Base-by-base conservation (phyloP, 2,329 filamentous ascomycete genomes). In the Xylariaceae sp. region DNA sequence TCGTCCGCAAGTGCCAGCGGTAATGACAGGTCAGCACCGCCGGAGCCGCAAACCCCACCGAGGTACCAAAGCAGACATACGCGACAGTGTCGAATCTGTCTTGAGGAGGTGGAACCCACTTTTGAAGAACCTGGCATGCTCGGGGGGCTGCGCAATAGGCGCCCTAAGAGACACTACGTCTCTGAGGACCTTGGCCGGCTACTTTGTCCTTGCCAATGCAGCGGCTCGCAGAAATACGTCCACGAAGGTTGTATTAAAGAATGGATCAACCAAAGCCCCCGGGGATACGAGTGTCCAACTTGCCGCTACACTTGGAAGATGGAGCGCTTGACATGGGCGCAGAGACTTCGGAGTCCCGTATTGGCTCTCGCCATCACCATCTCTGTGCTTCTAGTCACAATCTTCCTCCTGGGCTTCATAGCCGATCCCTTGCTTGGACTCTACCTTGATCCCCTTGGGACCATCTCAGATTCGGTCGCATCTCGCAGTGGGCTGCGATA, bases 371-470 rank as follows among this genome's bases (percentile, higher is more conserved):
- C 62, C 1, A 64, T 96, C 47, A 95, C 90, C 1, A 46, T 85
- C 3, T 31, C 68, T 14, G 82, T 94, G 42, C 73, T 95, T 44
- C 37, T 87, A 22, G 41, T 79, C 27, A 72, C 80, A 32, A 70
- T 94, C 17, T 96, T 94, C 52, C 24, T 85, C 1, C 75, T 96
- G 36, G 92, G 92, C 26, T 96, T 95, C 51, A 63, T 96, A 45
- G 90, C 89, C 39, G 89, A 96, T 58, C 89, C 89, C 2, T 86
- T 96, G 39, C 81, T 96, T 57, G 85, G 88, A 48, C 64, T 94
- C 18, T 94, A 90, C 66, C 63, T 90, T 35, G 87, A 94, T 52
- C 88, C 88, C 0, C 61, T 77, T 36, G 76, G 78, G 32, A 76
- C 75, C 9, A 65, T 82, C 31, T 56, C 63, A 21, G 69, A 72